phyloP scores from a whole-genome alignment of 2,329 filamentous ascomycete genomes.

The Bimuria novae-zelandiae region DNA sequence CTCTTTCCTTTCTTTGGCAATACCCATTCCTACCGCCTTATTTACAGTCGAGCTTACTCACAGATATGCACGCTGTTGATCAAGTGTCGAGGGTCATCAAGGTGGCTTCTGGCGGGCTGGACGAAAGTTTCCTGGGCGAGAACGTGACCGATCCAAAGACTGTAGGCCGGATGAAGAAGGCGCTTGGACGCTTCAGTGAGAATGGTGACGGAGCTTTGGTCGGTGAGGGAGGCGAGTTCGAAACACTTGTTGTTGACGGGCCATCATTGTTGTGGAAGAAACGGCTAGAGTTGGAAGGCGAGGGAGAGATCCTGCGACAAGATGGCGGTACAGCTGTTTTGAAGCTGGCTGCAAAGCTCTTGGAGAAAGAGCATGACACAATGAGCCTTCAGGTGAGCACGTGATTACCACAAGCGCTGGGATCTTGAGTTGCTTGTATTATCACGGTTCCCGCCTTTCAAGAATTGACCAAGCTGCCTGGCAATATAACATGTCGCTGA shows the following conservation, averaged over 20 bases:
- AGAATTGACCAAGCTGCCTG: neutral
- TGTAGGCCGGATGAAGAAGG: constrained; percentile 55
- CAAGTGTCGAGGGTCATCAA: constrained; percentile 94
- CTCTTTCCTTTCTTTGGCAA: constrained; percentile 91
- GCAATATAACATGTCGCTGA: neutral
- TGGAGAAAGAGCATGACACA: constrained; percentile 45
- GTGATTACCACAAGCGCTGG: too few relatives aligned
- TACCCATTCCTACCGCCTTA: constrained; percentile 72
- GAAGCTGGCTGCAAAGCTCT: constrained; percentile 64
- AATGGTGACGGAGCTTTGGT: constrained; percentile 71
- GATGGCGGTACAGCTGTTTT: constrained; percentile 81
- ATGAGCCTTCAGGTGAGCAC: constrained; percentile 5
- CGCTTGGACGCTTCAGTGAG: constrained; percentile 70
- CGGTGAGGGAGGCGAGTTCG: constrained; percentile 95
- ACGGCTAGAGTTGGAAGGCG: constrained; percentile 66
- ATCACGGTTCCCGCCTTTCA: too few relatives aligned
- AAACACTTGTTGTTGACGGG: constrained; percentile 86
- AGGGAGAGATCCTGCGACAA: constrained; percentile 61
- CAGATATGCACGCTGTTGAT: constrained; percentile 78
- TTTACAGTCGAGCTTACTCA: constrained; percentile 61
- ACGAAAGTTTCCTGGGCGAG: constrained; percentile 78
- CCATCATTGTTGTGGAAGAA: constrained; percentile 73
- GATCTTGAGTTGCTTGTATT: too few relatives aligned
- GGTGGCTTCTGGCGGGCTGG: constrained; percentile 87
- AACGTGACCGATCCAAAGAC: constrained; percentile 67